Evolutionary conservation across 2,329 filamentous ascomycete species (phyloP).

Genomic region (Madurella mycetomatis): DNA sequence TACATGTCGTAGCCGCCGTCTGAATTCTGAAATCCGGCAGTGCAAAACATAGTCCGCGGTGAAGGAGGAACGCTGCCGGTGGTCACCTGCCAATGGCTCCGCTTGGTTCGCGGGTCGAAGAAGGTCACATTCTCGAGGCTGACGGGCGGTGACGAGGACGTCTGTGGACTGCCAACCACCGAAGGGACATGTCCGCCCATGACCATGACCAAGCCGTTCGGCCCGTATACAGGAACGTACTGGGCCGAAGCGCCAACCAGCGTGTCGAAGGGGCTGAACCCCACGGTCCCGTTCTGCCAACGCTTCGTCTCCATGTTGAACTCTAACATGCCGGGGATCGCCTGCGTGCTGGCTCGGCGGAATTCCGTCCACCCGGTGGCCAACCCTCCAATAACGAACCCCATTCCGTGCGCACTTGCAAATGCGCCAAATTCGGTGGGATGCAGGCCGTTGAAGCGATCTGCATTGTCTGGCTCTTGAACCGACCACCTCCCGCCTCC

Average conservation of each 20-base stretch:
- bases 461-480: constrained; percentile 8
- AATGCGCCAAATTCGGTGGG: constrained; percentile 11
- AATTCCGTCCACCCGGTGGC: constrained; percentile 17
- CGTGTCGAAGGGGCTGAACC: constrained; percentile 14
- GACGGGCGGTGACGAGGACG: neutral
- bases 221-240: constrained; percentile 14
- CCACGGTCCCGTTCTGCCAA: constrained; percentile 15
- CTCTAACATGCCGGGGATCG: constrained; percentile 16
- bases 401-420: constrained; percentile 9
- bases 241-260: constrained; percentile 6
- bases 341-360: constrained; percentile 2
- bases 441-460: constrained; percentile 2
- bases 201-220: constrained; percentile 16
- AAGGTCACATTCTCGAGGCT: constrained; percentile 18
- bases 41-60: constrained; percentile 9
- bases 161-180: neutral
- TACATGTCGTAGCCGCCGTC: constrained; percentile 21
- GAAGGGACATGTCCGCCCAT: constrained; percentile 10
- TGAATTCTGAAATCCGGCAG: constrained; percentile 4
- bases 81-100: constrained; percentile 12
- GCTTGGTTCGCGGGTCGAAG: constrained; percentile 19
- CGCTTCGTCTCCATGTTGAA: constrained; percentile 16
- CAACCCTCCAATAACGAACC: constrained; percentile 16
- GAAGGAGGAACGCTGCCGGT: constrained; percentile 11
- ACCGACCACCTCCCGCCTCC: constrained; percentile 14